Evolutionary conservation across 2,329 filamentous ascomycete species (phyloP), one percentile per base, ranked within the genome.

Genomic region (Fusarium luffae): DNA sequence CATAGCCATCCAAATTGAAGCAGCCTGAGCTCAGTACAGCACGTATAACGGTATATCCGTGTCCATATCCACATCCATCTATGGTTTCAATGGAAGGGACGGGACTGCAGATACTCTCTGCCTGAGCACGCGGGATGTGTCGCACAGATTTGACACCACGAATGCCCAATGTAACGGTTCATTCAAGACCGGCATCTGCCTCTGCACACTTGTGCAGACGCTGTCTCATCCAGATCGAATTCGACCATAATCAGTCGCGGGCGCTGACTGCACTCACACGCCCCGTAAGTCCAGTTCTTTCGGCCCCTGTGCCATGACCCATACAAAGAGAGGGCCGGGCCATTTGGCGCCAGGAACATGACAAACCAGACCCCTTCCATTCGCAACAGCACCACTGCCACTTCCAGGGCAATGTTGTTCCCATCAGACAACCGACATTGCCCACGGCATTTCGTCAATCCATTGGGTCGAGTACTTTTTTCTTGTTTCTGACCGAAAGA

Each of bases 151-250:
- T 54, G 41, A 54, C 54, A 59, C 41, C 56, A 65, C 66, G 46
- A 66, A 50, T 66, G 40, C 42, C 41, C 62, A 54, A 63, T 58
- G 62, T 59, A 70, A 66, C 59, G 52, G 55, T 63, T 64, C 55
- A 50, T 69, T 54, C 42, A 49, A 59, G 41, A 32, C 58, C 55
- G 55, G 56, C 62, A 54, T 49, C 41, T 54, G 44, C 46, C 47
- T 56, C 61, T 63, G 62, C 73, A 73, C 73, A 70, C 71, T 75
- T 50, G 71, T 74, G 71, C 69, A 66, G 47, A 56, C 63, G 63
- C 65, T 60, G 64, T 70, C 70, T 69, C 69, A 67, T 72, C 59
- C 66, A 69, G 37, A 57, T 42, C 52, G 32, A 49, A 61, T 70
- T 58, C 51, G 59, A 55, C 41, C 59, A 48, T 28, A 58, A 65